phyloP scores from a whole-genome alignment of 176 grass and related monocot species.

The Carex littledalei region DNA sequence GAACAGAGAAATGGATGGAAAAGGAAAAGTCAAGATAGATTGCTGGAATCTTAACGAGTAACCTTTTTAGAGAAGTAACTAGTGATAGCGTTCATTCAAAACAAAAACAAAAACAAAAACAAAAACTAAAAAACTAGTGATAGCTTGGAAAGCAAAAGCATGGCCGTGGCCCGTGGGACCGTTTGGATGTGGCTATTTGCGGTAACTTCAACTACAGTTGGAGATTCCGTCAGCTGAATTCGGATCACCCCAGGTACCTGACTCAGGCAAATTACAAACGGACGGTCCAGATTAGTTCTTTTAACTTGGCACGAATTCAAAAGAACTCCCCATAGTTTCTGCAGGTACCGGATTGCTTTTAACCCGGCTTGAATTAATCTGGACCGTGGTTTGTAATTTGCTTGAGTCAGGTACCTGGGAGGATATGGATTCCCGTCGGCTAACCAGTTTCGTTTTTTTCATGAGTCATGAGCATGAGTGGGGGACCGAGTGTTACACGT shows the following conservation, averaged over 20 bases:
- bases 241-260: no score
- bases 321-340: no score
- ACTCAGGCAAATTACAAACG: no score
- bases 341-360: no score
- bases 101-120: no score
- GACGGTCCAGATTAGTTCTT: no score
- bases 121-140: neutral
- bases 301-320: no score
- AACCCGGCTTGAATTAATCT: no score
- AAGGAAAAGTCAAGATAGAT: neutral
- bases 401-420: no score
- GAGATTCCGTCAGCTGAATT: neutral
- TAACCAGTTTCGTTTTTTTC: neutral
- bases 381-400: no score
- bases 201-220: neutral
- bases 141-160: neutral
- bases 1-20: neutral
- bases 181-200: neutral
- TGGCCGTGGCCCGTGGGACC: neutral
- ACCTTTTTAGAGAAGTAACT: neutral
- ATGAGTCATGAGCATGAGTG: neutral
- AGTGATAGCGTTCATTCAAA: neutral
- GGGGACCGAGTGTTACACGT: neutral
- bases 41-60: constrained; percentile 16
- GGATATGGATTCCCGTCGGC: no score